Percentiles rank a stretch among this genome's conserved stretches.
phyloP scores from a whole-genome alignment of 768 basidiomycete species.

The Agaricus blazei region DNA sequence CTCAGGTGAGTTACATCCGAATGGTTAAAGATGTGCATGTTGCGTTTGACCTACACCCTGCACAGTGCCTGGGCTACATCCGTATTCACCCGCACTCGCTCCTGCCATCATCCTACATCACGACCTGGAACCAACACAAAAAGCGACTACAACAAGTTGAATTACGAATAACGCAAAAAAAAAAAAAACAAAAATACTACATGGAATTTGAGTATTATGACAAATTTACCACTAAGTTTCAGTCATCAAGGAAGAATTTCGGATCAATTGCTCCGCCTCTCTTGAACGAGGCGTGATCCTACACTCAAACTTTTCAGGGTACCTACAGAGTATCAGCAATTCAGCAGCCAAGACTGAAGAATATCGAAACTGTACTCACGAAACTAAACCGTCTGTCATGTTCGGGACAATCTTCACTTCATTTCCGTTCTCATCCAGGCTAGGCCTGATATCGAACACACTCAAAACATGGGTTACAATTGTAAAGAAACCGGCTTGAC shows the following conservation, averaged over 20 bases:
- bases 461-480: constrained; percentile 17
- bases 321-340: not conserved
- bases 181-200: no score
- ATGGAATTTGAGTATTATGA: no score
- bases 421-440: constrained; percentile 17
- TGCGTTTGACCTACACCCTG: no score
- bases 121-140: no score
- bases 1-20: no score
- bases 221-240: no score
- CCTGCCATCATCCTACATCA: no score
- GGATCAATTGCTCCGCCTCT: not conserved
- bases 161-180: no score
- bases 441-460: constrained; percentile 20
- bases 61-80: no score
- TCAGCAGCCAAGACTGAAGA: not conserved
- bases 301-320: not conserved
- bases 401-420: constrained; percentile 14
- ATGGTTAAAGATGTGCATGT: no score
- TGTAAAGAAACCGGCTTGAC: constrained; percentile 17
- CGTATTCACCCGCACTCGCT: no score
- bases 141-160: no score
- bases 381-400: constrained; percentile 16
- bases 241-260: not conserved
- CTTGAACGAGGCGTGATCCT: not conserved
- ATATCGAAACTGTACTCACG: constrained; percentile 12